Evolutionary conservation across 306 rosid genomes (phyloP), one percentile per base, ranked within the genome.

Genomic region (Castanea sativa): DNA sequence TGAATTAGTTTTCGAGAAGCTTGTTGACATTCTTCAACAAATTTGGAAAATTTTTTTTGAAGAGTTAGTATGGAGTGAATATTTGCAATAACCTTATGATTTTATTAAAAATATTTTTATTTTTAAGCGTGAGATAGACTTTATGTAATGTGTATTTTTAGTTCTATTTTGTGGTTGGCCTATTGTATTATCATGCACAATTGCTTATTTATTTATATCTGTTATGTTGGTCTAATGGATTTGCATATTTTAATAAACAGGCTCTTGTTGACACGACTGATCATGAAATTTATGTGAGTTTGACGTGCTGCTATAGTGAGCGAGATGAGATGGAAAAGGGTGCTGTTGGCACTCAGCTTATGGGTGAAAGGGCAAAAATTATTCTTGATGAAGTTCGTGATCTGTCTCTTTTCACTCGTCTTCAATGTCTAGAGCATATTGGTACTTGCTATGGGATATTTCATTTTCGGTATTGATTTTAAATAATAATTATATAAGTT

Each of bases 351-450:
- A 95, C 99, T 73, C 92, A 86, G 78, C 97, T 90, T 81, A 86
- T 90, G 77, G 89, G 91, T 83, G 98, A 90, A 86, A 91, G 98
- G 88, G 97, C 99, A 71, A 80, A 86, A 59, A 90, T 89, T 76
- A 95, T 95, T 78, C 87, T 95, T 57, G 90, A 91, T 76, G 99
- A 95, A 95, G 86, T 90, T 79, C 91, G 83, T 33, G 85, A 89
- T 71, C 78, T 94, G 83, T 72, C 84, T 59, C 90, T 90, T 69
- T 75, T 85, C 68, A 93, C 93, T 77, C 94, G 76, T 43, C 83
- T 16, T 84, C 86, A 95, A 79, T 92, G 98, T 88, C 88, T 90
- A 71, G 84, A 91, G 77, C 87, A 92, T 82, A 90, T 95, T 68
- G 98, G 99, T 95, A 90, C 73, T 67, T 80, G 53, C 63, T 69